Evolutionary conservation across 257 asterid species (phyloP).

Genomic region (Salvia splendens): DNA sequence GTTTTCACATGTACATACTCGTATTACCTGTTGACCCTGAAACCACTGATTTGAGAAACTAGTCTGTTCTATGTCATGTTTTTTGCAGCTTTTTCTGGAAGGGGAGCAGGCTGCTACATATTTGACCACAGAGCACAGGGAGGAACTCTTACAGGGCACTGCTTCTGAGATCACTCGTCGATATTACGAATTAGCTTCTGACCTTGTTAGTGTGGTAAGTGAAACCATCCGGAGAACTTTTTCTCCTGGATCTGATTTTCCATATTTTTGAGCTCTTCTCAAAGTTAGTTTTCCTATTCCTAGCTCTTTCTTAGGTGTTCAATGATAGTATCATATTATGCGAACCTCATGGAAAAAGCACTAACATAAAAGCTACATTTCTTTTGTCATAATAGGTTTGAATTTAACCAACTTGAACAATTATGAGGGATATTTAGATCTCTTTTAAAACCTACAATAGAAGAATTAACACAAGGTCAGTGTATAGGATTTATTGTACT

Average conservation of each 20-base stretch:
- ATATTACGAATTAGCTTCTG: slow-evolving; percentile 78
- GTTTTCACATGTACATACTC: background rate
- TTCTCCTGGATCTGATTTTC: slow-evolving; percentile 3
- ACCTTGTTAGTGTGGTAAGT: slow-evolving; percentile 80
- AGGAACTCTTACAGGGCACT: slow-evolving; percentile 72
- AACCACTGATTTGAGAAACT: background rate
- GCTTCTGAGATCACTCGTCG: slow-evolving; percentile 73
- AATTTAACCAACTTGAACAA: background rate
- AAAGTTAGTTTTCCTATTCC: slow-evolving; percentile 14
- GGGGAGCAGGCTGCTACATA: slow-evolving; percentile 72
- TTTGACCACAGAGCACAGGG: slow-evolving; percentile 56
- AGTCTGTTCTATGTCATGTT: background rate
- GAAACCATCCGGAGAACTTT: slow-evolving; percentile 12
- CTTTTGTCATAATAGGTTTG: background rate
- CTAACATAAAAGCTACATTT: background rate
- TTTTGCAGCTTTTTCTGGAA: slow-evolving; percentile 73
- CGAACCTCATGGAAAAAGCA: slow-evolving; percentile 7
- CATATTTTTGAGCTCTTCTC: slow-evolving; percentile 11
- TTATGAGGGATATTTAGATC: background rate
- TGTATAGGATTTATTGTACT: background rate
- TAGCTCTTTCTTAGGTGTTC: slow-evolving; percentile 16
- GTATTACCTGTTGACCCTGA: background rate
- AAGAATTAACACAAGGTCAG: background rate
- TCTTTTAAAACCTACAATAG: background rate
- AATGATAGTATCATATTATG: slow-evolving; percentile 13